Base-by-base conservation (phyloP, 2,329 filamentous ascomycete genomes). In the Penicillium sp. region DNA sequence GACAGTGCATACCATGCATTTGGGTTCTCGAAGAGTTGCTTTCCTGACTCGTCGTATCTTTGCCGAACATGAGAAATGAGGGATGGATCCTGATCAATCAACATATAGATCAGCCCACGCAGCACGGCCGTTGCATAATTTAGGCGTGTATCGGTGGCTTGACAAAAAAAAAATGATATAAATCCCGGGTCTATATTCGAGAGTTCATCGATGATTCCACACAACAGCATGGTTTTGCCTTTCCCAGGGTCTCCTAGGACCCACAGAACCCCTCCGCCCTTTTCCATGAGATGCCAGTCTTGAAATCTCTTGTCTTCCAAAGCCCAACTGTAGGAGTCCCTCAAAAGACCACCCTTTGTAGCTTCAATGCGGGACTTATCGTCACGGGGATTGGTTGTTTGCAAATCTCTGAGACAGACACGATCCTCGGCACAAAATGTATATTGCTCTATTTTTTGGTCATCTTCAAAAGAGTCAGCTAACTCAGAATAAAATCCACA, bases 81-180 rank as follows among this genome's bases (percentile, higher is more conserved):
- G 2, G 55, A 58, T 22, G 64, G 65, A 1, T 75, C 59, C 53
- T 76, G 63, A 0, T 53, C 41, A 1, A 75, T 49, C 0, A 83
- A 66, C 11, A 75, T 31, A 40, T 71, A 79, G 0, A 81, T 67
- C 0, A 83, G 66, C 0, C 79, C 77, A 0, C 75, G 71, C 1
- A 82, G 58, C 0, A 80, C 72, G 1, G 76, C 67, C 0, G 61
- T 69, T 0, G 74, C 74, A 45, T 61, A 76, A 55, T 77, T 79
- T 22, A 79, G 41, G 0, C 62, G 53, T 0, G 55, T 22, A 43
- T 79, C 22, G 2, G 40, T 51, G 11, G 40, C 55, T 35, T 57
- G 51, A 42, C 51, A 77, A 55, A 73, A 75, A 56, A 62, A 74
- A 26, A 49, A 57, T 14, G 56, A 22, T 23, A 52, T 31, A 5